Conservation (phyloP, 2,329 filamentous ascomycete genomes). For the Xylariaceae sp. region DNA sequence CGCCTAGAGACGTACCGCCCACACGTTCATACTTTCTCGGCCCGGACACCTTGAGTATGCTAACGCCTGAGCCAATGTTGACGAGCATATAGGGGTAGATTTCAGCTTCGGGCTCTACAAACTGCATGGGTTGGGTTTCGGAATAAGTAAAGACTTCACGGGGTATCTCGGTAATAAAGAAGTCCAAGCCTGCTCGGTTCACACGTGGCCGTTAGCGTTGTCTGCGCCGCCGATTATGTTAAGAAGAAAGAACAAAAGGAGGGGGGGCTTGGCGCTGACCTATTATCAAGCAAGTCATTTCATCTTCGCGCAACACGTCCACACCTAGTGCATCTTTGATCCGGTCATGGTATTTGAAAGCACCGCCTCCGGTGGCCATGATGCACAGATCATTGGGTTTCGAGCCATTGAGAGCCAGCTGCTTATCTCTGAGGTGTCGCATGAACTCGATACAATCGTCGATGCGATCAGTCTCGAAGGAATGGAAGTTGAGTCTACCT, state of each 20-base stretch:
- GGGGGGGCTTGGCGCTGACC: slow-evolving; percentile 44
- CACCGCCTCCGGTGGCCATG: slow-evolving; percentile 93
- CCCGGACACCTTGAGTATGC: slow-evolving; percentile 93
- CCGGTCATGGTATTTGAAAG: slow-evolving; percentile 93
- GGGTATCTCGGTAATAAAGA: slow-evolving; percentile 97
- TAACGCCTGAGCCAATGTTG: slow-evolving; percentile 96
- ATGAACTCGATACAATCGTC: slow-evolving; percentile 93
- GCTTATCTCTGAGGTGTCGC: slow-evolving; percentile 75
- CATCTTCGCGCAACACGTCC: slow-evolving; percentile 86
- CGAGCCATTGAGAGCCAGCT: slow-evolving; percentile 69
- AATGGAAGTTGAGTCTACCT: slow-evolving; percentile 88
- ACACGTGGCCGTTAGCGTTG: neutral
- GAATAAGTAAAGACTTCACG: slow-evolving; percentile 96
- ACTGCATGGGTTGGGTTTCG: slow-evolving; percentile 85
- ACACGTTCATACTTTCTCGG: slow-evolving; percentile 83
- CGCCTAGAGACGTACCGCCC: slow-evolving; percentile 88
- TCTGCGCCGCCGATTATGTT: neutral
- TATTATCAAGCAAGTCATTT: slow-evolving; percentile 98
- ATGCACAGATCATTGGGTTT: slow-evolving; percentile 70
- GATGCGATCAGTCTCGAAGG: slow-evolving; percentile 92
- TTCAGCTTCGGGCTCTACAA: slow-evolving; percentile 67
- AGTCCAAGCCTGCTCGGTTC: slow-evolving; percentile 67
- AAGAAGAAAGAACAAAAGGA: neutral
- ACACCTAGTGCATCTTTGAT: slow-evolving; percentile 79
- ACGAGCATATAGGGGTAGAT: slow-evolving; percentile 97